Evolutionary conservation across 495 filamentous ascomycete genomes (phyloP), one percentile per base, ranked within the genome.

Genomic region (Penicillium flavigenum): DNA sequence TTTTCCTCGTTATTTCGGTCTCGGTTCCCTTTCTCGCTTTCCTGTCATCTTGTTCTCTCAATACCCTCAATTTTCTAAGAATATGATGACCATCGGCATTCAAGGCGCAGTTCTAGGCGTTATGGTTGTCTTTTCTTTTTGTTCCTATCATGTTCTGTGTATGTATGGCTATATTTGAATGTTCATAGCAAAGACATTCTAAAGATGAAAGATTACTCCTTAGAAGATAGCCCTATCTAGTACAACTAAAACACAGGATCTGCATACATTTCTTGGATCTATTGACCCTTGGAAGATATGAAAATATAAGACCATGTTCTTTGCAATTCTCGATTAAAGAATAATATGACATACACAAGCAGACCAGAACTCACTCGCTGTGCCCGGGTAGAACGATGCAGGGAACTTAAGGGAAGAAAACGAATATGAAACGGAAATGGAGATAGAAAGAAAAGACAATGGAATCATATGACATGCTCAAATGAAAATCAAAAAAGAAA

Each of bases 331-430:
- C 58, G 20, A 48, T 17, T 51, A 44, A 31, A 26, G 24, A 39
- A 64, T 58, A 60, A 60, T 63, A 64, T 57, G 63, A 64, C 66
- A 68, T 68, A 66, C 58, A 66, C 43, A 66, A 60, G 26, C 47
- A 61, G 47, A 57, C 62, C 64, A 67, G 55, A 67, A 69, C 64
- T 67, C 65, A 71, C 63, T 67, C 72, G 72, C 72, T 76, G 68
- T 70, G 65, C 68, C 63, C 60, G 63, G 56, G 54, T 59, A 43
- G 63, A 68, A 65, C 36, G 66, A 65, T 70, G 63, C 68, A 71
- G 61, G 68, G 66, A 56, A 56, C 42, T 58, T 49, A 27, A 44
- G 39, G 8, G 51, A 36, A 49, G 14, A 43, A 39, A 26, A 36
- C 22, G 24, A 12, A 43, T 32, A 56, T 54, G 49, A 57, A 50